These are phyloP conservation scores for Hygrophoropsis aurantiaca DNA, from an alignment of 768 basidiomycete species.

Conservation along the genomic window DNA sequence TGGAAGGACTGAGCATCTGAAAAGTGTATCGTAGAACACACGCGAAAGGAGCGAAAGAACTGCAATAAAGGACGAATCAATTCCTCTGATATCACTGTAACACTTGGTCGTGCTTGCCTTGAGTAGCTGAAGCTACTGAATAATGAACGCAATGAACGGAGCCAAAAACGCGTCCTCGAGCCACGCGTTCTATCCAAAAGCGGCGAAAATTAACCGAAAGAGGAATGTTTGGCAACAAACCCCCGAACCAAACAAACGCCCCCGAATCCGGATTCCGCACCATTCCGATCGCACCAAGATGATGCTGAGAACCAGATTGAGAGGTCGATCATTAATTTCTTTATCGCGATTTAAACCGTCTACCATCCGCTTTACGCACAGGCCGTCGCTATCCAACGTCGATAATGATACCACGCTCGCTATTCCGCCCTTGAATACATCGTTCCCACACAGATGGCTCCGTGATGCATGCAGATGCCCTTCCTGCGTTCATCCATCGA, in stretches of 20 bases:
- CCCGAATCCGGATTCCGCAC: no score
- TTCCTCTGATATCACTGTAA: no score
- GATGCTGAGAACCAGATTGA: neutral
- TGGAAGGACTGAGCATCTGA: slow-evolving; percentile 26
- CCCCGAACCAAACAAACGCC: slow-evolving; percentile 27
- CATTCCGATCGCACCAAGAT: neutral
- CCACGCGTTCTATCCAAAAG: no score
- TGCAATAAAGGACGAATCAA: no score
- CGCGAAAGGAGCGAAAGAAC: no score
- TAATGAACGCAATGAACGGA: no score
- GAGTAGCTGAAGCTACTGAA: no score
- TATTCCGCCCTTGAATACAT: slow-evolving; percentile 33
- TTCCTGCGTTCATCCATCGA: slow-evolving; percentile 73
- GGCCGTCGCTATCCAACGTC: slow-evolving; percentile 7
- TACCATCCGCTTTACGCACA: slow-evolving; percentile 1
- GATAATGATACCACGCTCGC: slow-evolving; percentile 13
- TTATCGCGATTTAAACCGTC: slow-evolving; percentile 3
- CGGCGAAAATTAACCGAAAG: no score
- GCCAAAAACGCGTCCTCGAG: no score
- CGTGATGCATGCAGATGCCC: slow-evolving; percentile 82
- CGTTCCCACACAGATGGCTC: slow-evolving; percentile 74
- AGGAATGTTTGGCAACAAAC: slow-evolving; percentile 25
- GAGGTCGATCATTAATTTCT: no score
- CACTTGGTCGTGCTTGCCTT: no score
- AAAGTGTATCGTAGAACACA: no score